Evolutionary conservation across 805 yeast genomes (phyloP), one percentile per base, ranked within the genome.

Genomic region (Sungouiozyma ichnusensis): DNA sequence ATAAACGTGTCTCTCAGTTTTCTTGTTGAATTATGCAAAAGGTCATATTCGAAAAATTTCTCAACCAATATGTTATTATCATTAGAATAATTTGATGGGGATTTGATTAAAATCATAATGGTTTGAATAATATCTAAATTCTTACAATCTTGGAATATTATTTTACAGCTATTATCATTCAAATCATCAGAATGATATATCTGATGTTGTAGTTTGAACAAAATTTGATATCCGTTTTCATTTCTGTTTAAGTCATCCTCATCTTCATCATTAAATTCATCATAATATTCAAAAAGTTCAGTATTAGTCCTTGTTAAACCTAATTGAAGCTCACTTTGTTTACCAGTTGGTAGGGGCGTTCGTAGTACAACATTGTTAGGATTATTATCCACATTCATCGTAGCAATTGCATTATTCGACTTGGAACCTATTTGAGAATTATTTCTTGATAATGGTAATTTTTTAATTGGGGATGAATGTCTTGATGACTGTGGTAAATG

Each of bases 1-100:
- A 54, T 41, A 36, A 58, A 54, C 20, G 37, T 33, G 20, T 46
- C 38, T 31, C 49, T 50, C 20, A 60, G 19, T 43, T 46, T 42
- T 51, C 55, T 27, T 39, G 40, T 15, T 39, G 46, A 11, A 11
- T 24, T 24, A 11, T 24, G 29, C 11, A 24, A 24, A 20, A 35
- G 27, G 42, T 58, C 63, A 34, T 49, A 51, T 11, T 49, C 46
- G 15, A 60, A 43, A n/a, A 60, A 17, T 1, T 49, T 31, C 9
- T 24, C 29, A 24, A 24, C 29, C 9, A 24, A 7, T 24, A 24
- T 24, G 11, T 42, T 36, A 31, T 46, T 33, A 29, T 24, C 14
- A 29, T 39, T n/a, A 13, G 33, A 17, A 29, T 31, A 5, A 20
- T 33, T 18, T 16, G 40, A 9, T 20, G 37, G 16, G 16, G n/a